phyloP scores from a whole-genome alignment of 345 rosid genomes.

The Gossypium herbaceum region DNA sequence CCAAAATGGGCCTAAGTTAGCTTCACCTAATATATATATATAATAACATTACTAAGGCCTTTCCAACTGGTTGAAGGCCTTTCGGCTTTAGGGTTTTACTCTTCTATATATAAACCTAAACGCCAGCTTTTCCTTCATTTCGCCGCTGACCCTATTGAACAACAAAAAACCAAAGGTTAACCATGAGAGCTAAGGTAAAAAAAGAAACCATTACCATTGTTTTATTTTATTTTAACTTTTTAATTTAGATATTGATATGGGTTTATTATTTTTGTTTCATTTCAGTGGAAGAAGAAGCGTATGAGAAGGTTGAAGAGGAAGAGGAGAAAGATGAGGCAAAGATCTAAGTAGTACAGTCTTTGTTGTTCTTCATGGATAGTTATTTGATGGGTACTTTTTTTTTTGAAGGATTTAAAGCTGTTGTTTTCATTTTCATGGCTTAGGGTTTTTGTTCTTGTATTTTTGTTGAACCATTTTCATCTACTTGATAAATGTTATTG shows the following conservation, averaged over 20 bases:
- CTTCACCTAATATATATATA: neutral
- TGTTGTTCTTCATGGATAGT: no score
- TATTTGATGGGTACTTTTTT: slow-evolving; percentile 45
- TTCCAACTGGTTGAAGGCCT: neutral
- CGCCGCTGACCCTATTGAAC: neutral
- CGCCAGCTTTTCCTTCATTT: neutral
- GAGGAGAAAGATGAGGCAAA: slow-evolving; percentile 99
- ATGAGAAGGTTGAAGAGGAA: slow-evolving; percentile 99
- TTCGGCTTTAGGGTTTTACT: neutral
- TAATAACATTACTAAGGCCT: neutral
- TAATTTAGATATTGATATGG: neutral
- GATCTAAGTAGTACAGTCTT: slow-evolving; percentile 58
- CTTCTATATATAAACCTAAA: neutral
- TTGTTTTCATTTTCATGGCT: neutral
- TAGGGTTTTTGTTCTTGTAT: neutral
- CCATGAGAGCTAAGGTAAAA: slow-evolving; percentile 76
- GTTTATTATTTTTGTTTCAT: neutral
- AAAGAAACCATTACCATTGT: no score
- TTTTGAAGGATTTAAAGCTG: neutral
- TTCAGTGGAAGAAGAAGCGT: slow-evolving; percentile 99
- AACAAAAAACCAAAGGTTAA: slow-evolving; percentile 18
- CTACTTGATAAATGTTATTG: neutral
- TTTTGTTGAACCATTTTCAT: neutral
- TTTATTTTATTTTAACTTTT: neutral
- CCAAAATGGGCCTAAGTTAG: neutral